Evolutionary conservation across 2,329 filamentous ascomycete genomes (phyloP).

Genomic region (Bretziella fagacearum): DNA sequence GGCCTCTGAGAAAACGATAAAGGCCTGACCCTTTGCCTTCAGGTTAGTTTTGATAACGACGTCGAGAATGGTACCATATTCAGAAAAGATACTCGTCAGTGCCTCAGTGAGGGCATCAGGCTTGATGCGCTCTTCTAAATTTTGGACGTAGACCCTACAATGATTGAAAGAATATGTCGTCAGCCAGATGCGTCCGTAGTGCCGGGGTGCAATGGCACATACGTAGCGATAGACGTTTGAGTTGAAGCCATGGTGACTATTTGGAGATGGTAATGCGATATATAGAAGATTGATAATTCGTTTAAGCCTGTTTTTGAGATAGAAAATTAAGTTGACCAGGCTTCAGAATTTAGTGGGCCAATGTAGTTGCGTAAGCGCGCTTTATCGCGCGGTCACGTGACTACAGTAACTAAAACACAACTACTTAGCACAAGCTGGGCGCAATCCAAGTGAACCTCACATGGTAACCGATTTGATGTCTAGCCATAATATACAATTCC

Average conservation of each 20-base stretch:
- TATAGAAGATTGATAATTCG: background rate
- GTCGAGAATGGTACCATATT: conserved; percentile 75
- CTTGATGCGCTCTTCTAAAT: conserved; percentile 86
- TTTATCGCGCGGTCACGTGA: too few species aligned
- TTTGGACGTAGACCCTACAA: conserved; percentile 51
- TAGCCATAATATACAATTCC: too few species aligned
- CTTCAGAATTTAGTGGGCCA: too few species aligned
- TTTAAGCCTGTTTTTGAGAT: too few species aligned
- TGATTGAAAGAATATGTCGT: conserved; percentile 17
- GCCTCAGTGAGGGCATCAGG: conserved; percentile 57
- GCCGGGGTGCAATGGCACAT: conserved; percentile 60
- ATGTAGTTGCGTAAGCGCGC: too few species aligned
- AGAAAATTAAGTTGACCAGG: background rate
- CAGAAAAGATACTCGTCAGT: conserved; percentile 62
- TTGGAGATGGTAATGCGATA: background rate
- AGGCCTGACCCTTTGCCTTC: conserved; percentile 87
- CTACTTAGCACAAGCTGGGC: too few species aligned
- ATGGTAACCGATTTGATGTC: too few species aligned
- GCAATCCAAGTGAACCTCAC: too few species aligned
- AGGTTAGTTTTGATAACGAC: conserved; percentile 79
- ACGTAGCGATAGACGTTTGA: conserved; percentile 42
- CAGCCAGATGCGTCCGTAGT: conserved; percentile 28
- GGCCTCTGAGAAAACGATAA: conserved; percentile 74
- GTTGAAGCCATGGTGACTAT: conserved; percentile 24
- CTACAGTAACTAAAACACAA: too few species aligned